Percentiles rank a stretch among this genome's conserved stretches.
Evolutionary conservation across 2,329 filamentous ascomycete genomes (phyloP).

Genomic region (Knufia fluminis): DNA sequence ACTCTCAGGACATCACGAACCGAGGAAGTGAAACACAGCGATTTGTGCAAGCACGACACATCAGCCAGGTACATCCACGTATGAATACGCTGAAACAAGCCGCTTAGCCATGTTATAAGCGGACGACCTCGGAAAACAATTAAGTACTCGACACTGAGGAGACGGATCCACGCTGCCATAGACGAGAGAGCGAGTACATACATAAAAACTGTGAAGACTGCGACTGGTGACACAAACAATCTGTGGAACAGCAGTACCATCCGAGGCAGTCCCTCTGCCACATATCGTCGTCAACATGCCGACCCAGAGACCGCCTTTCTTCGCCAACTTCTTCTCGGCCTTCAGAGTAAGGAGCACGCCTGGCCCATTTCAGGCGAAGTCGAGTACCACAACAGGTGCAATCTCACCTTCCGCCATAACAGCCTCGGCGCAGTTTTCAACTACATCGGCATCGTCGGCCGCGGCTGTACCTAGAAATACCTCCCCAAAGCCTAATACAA

Average conservation of each 20-base stretch:
- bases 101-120: too few species aligned
- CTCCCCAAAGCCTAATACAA: slow-evolving; percentile 34
- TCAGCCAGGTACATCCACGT: neutral
- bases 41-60: neutral
- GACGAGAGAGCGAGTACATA: neutral
- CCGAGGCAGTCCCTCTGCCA: neutral
- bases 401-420: slow-evolving; percentile 26
- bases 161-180: neutral
- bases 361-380: slow-evolving; percentile 45
- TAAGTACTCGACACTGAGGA: too few species aligned
- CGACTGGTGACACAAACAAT: neutral
- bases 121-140: too few species aligned
- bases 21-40: neutral
- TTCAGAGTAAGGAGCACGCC: slow-evolving; percentile 52
- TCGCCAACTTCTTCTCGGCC: slow-evolving; percentile 58
- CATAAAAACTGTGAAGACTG: neutral
- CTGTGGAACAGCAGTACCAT: neutral
- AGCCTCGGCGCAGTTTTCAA: slow-evolving; percentile 28
- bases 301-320: slow-evolving; percentile 51
- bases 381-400: slow-evolving; percentile 30
- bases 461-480: slow-evolving; percentile 38
- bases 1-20: neutral
- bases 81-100: too few species aligned
- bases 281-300: slow-evolving; percentile 43
- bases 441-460: slow-evolving; percentile 31